Conservation (phyloP, 2,329 filamentous ascomycete genomes). For the Westerdykella sp. region DNA sequence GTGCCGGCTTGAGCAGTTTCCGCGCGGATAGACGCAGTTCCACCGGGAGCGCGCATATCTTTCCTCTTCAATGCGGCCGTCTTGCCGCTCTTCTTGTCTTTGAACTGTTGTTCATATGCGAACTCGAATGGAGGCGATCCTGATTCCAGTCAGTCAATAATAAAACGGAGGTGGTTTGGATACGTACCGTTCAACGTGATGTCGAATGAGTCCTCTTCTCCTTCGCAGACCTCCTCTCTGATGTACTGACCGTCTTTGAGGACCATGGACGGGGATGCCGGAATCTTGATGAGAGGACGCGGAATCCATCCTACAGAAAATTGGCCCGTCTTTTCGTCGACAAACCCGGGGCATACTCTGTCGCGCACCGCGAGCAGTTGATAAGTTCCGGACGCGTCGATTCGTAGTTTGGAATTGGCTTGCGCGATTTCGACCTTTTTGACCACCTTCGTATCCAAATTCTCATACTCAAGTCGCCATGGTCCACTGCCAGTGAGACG, state of each 20-base stretch:
- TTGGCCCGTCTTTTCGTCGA: conserved; percentile 65
- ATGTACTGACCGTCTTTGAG: conserved; percentile 51
- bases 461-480: conserved; percentile 74
- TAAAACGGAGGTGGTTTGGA: background rate
- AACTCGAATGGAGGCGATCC: conserved; percentile 75
- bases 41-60: conserved; percentile 69
- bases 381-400: conserved; percentile 66
- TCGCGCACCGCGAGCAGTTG: conserved; percentile 74
- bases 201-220: conserved; percentile 85
- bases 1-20: conserved; percentile 77
- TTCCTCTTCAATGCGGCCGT: conserved; percentile 56
- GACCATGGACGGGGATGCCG: conserved; percentile 56
- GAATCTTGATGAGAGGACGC: conserved; percentile 64
- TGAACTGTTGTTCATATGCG: conserved; percentile 72
- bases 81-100: conserved; percentile 58
- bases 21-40: conserved; percentile 72
- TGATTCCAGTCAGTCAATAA: conserved; percentile 32
- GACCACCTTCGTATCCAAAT: conserved; percentile 48
- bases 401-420: conserved; percentile 63
- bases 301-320: conserved; percentile 85
- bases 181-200: conserved; percentile 66
- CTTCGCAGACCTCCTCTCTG: conserved; percentile 85
- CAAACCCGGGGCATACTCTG: conserved; percentile 70
- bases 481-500: conserved; percentile 79
- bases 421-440: conserved; percentile 45